Evolutionary conservation across 805 yeast genomes (phyloP).

Genomic region (Cyberlindnera petersonii): DNA sequence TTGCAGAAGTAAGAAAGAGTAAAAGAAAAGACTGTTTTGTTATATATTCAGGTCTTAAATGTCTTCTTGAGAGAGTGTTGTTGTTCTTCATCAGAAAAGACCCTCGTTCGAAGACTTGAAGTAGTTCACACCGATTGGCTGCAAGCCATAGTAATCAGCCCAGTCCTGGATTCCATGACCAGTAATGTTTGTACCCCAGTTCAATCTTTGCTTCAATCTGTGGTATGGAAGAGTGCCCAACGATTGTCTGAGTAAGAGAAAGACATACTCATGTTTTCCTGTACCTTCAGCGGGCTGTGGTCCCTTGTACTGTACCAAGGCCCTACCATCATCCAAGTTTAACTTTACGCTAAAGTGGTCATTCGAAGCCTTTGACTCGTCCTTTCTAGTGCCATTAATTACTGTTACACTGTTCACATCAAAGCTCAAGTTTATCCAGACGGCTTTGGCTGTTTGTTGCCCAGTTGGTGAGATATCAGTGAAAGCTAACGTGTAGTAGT

Average conservation of each 20-base stretch:
- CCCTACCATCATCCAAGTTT: slow-evolving; percentile 8
- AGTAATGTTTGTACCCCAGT: slow-evolving; percentile 23
- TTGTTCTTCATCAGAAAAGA: slow-evolving; percentile 9
- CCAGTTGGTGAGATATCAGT: slow-evolving; percentile 17
- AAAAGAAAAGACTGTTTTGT: no score
- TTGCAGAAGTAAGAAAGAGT: no score
- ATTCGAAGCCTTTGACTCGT: neutral
- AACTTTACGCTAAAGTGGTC: slow-evolving; percentile 10
- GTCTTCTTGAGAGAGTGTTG: no score
- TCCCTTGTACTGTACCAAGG: slow-evolving; percentile 18
- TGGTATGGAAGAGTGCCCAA: slow-evolving; percentile 16
- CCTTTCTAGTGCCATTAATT: neutral
- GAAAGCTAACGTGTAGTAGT: slow-evolving; percentile 14
- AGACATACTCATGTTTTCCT: slow-evolving; percentile 18
- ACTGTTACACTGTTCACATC: slow-evolving; percentile 5
- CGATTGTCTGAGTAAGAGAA: slow-evolving; percentile 21
- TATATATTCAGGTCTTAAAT: no score
- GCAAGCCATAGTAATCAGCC: slow-evolving; percentile 20
- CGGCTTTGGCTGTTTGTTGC: slow-evolving; percentile 11
- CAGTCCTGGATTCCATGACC: slow-evolving; percentile 22
- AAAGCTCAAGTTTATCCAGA: slow-evolving; percentile 20
- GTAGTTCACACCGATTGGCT: slow-evolving; percentile 22
- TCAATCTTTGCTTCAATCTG: slow-evolving; percentile 18
- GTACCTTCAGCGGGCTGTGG: slow-evolving; percentile 18
- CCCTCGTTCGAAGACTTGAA: slow-evolving; percentile 21